Evolutionary conservation across 2,329 filamentous ascomycete species (phyloP).

Genomic region (Mollisiaceae sp.): DNA sequence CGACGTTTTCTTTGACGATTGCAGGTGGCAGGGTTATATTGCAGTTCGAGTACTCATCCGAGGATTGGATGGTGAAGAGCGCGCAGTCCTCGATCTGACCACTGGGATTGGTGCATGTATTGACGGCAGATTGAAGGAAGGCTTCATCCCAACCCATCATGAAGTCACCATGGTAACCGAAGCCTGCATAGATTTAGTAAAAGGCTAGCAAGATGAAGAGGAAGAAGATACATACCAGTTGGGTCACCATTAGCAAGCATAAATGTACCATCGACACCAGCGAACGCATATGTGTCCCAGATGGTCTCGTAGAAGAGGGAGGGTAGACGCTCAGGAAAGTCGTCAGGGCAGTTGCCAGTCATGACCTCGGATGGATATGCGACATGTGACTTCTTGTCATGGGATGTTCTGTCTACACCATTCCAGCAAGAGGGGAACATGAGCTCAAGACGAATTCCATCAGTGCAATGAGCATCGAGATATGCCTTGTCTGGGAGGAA

Average conservation of each 20-base stretch:
- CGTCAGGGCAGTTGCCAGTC: conserved; percentile 74
- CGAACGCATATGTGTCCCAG: conserved; percentile 73
- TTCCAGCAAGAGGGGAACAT: conserved; percentile 94
- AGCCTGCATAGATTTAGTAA: conserved; percentile 53
- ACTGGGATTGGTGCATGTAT: conserved; percentile 73
- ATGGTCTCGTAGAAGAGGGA: conserved; percentile 87
- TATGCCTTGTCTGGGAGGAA: conserved; percentile 79
- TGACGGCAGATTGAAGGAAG: conserved; percentile 73
- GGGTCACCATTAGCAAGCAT: conserved; percentile 79
- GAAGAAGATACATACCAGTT: conserved; percentile 57
- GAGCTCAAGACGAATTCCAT: conserved; percentile 82
- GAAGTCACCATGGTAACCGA: conserved; percentile 81
- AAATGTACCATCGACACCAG: conserved; percentile 68
- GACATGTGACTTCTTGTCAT: conserved; percentile 67
- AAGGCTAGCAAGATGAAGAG: neutral
- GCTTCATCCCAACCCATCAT: conserved; percentile 75
- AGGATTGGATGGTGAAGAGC: conserved; percentile 72
- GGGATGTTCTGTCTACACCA: conserved; percentile 62
- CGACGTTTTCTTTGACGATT: conserved; percentile 64
- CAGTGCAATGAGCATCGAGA: conserved; percentile 79
- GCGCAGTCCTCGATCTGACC: conserved; percentile 76
- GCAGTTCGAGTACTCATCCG: conserved; percentile 62
- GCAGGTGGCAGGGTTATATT: conserved; percentile 63
- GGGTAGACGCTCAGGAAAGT: conserved; percentile 69
- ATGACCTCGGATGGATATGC: conserved; percentile 80